Base-by-base conservation (phyloP, 164 flowering plant species). In the Akebia trifoliata region DNA sequence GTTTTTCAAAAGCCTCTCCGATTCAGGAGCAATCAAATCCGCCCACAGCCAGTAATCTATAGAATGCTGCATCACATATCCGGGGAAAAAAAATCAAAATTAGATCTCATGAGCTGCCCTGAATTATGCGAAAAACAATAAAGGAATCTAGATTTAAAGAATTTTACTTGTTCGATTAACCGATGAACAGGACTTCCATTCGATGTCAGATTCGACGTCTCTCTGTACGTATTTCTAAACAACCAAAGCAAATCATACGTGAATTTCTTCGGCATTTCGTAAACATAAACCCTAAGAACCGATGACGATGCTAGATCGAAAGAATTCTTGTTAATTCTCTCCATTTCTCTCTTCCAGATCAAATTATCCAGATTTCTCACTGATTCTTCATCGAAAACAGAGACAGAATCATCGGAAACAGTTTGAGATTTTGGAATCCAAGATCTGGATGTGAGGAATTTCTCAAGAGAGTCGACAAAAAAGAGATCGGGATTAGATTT, bases 171-270 rank as follows among this genome's bases (percentile, higher is more conserved):
- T 62, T 93, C 96, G 47, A 93, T 87, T 17, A 93, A 61, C 5
- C 99, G 83, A 71, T 90, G 99, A 22, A 93, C 97, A 6, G 97
- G 99, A 69, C 97, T 90, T n/a, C 99, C 99, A 65, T 93, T 93
- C 14, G 99, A 93, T 20, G 97, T 90, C 56, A 84, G 71, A 81
- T 93, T 93, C 22, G 66, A 68, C 1, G 97, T 93, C 30, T 90
- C 89, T 50, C 51, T 74, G 44, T 87, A 93, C 22, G 95, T 79
- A 59, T 81, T 74, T 21, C 72, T 59, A 57, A 90, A 93, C 77
- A 90, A 53, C 87, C 80, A 64, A 9, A 93, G 84, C 73, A 93
- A 66, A 82, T 93, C 99, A 64, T 83, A 84, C 3, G 99, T 93
- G 60, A 84, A 93, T 63, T 83, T 93, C 1, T 59, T 43, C 29